phyloP scores from a whole-genome alignment of 2,329 filamentous ascomycete species.

The Dryadomyces quercivorus region DNA sequence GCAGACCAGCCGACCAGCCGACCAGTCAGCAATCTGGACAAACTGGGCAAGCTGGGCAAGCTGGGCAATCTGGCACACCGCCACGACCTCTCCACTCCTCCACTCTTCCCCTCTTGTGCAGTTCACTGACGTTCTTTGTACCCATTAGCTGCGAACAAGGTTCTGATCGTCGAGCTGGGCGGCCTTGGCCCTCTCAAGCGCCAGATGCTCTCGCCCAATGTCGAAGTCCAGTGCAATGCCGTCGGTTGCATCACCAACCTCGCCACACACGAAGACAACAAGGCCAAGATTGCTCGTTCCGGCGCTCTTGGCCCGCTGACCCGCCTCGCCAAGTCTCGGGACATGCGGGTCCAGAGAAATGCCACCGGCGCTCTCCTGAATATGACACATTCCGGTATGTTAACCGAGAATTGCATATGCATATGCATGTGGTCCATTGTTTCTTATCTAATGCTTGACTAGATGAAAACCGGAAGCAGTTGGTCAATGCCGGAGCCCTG shows the following conservation, averaged over 20 bases:
- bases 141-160: slow-evolving; percentile 81
- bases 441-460: not conserved
- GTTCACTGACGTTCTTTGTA: too few relatives aligned
- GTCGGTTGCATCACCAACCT: slow-evolving; percentile 98
- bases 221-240: slow-evolving; percentile 98
- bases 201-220: slow-evolving; percentile 96
- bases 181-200: slow-evolving; percentile 85
- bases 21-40: too few relatives aligned
- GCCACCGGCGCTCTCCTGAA: slow-evolving; percentile 92
- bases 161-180: slow-evolving; percentile 84
- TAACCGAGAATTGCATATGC: not conserved
- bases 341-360: slow-evolving; percentile 97
- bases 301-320: slow-evolving; percentile 87
- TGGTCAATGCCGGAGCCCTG: slow-evolving; percentile 95
- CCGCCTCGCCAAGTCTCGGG: slow-evolving; percentile 86
- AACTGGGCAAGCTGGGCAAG: too few relatives aligned
- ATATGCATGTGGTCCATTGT: too few relatives aligned
- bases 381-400: slow-evolving; percentile 94
- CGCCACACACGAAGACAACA: slow-evolving; percentile 97
- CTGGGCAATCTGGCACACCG: not conserved
- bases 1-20: too few relatives aligned
- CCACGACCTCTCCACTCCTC: not conserved
- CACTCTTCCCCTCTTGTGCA: not conserved
- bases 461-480: slow-evolving; percentile 97
- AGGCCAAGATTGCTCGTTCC: slow-evolving; percentile 93